Evolutionary conservation across 2,329 filamentous ascomycete genomes (phyloP).

Genomic region (Botrytis deweyae): DNA sequence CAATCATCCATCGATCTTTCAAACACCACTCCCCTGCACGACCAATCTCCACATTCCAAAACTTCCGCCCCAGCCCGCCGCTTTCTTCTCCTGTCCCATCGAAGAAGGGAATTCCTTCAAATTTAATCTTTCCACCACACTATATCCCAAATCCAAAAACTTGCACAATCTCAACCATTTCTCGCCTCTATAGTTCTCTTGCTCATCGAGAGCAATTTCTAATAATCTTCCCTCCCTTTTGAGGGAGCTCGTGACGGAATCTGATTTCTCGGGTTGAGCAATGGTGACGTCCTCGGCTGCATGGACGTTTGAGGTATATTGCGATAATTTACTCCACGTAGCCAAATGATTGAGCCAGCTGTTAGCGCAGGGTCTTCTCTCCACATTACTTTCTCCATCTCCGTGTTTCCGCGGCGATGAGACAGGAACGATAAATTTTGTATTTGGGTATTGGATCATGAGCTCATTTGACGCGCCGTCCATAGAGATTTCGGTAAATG

Average conservation of each 20-base stretch:
- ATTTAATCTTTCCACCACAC: constrained; percentile 21
- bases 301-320: not conserved
- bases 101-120: constrained; percentile 17
- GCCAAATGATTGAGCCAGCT: constrained; percentile 19
- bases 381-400: not conserved
- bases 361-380: constrained; percentile 15
- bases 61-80: not conserved
- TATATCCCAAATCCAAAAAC: constrained; percentile 20
- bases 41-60: constrained; percentile 9
- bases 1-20: not conserved
- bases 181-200: constrained; percentile 16
- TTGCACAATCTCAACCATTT: constrained; percentile 18
- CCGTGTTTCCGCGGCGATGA: not conserved
- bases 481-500: constrained; percentile 2
- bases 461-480: not conserved
- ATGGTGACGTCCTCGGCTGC: too few species aligned
- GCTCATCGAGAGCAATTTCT: constrained; percentile 11
- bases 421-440: constrained; percentile 13
- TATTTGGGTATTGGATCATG: constrained; percentile 10
- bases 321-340: constrained; percentile 2
- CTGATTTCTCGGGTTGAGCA: constrained; percentile 1
- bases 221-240: constrained; percentile 11
- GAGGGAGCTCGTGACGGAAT: not conserved
- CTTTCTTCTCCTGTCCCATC: not conserved
- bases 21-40: constrained; percentile 9